A percentile compares a stretch with the other conserved stretches of the same genome.
phyloP scores from a whole-genome alignment of 2,329 filamentous ascomycete genomes.

The Pyrenophora seminiperda region DNA sequence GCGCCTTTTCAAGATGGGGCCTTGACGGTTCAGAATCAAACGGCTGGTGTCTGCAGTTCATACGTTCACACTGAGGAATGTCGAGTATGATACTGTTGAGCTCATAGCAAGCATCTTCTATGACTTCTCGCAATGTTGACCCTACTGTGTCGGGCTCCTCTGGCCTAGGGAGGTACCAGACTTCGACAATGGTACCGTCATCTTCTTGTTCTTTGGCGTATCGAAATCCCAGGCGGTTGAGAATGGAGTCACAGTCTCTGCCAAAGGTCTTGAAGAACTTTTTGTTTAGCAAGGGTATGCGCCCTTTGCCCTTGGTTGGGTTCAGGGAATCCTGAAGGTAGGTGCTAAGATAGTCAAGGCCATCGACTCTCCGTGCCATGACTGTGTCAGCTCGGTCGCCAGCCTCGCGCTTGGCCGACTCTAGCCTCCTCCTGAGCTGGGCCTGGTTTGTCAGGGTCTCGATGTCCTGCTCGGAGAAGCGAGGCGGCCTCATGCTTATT shows the following conservation, averaged over 20 bases:
- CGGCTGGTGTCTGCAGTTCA: constrained; percentile 36
- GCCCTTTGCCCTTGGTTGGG: constrained; percentile 55
- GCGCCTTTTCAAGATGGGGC: constrained; percentile 46
- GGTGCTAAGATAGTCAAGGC: constrained; percentile 61
- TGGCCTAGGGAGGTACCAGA: constrained; percentile 44
- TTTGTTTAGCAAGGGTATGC: constrained; percentile 66
- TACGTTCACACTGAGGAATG: constrained; percentile 38
- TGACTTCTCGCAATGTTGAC: constrained; percentile 32
- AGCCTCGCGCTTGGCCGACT: constrained; percentile 57
- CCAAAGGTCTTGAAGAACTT: constrained; percentile 68
- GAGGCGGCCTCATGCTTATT: constrained; percentile 59
- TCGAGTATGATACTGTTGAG: constrained; percentile 59
- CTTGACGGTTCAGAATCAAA: constrained; percentile 45
- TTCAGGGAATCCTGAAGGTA: constrained; percentile 66
- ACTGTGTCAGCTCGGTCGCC: constrained; percentile 60
- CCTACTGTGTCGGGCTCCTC: constrained; percentile 27
- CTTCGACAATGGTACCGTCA: constrained; percentile 35
- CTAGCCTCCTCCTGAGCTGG: constrained; percentile 59
- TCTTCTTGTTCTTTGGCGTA: constrained; percentile 40
- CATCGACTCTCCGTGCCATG: constrained; percentile 59
- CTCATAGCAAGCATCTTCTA: constrained; percentile 67
- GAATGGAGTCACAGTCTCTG: constrained; percentile 62
- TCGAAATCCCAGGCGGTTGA: constrained; percentile 64
- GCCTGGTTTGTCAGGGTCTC: constrained; percentile 60
- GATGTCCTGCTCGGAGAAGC: constrained; percentile 57